Percentiles rank a stretch among this genome's conserved stretches.
These are phyloP conservation scores for Breynia disticha DNA, from an alignment of 441 rosid species.

Conservation along the genomic window DNA sequence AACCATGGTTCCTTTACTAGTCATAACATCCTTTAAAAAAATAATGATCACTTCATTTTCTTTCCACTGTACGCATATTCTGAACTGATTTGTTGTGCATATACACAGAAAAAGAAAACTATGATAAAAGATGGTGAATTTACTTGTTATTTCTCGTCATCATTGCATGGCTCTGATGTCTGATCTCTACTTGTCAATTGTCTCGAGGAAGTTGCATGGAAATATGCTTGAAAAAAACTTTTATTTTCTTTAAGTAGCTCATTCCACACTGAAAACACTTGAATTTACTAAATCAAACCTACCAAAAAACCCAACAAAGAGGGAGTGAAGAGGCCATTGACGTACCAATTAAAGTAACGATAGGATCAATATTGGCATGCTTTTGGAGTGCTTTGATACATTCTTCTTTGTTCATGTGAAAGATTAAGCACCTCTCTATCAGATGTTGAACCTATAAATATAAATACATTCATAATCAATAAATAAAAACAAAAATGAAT, in stretches of 20 bases:
- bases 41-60: too few relatives aligned
- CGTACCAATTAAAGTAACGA: conserved; percentile 35
- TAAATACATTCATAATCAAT: background rate
- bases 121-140: too few relatives aligned
- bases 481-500: conserved; percentile 4
- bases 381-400: conserved; percentile 32
- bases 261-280: conserved; percentile 41
- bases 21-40: too few relatives aligned
- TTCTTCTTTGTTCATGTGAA: conserved; percentile 39
- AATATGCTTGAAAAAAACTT: conserved; percentile 34
- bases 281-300: too few relatives aligned
- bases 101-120: too few relatives aligned
- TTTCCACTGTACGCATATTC: too few relatives aligned
- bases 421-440: conserved; percentile 46
- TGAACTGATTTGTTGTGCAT: too few relatives aligned
- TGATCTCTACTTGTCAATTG: background rate
- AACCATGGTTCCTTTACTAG: too few relatives aligned
- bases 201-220: conserved; percentile 16
- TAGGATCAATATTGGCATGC: conserved; percentile 33
- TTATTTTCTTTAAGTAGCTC: conserved; percentile 41
- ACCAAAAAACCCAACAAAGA: background rate
- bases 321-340: too few relatives aligned
- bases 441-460: conserved; percentile 37
- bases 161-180: too few relatives aligned
- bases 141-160: too few relatives aligned